A percentile compares a stretch with the other conserved stretches of the same genome.
phyloP scores from a whole-genome alignment of 345 rosid species.

The Citrus glauca region DNA sequence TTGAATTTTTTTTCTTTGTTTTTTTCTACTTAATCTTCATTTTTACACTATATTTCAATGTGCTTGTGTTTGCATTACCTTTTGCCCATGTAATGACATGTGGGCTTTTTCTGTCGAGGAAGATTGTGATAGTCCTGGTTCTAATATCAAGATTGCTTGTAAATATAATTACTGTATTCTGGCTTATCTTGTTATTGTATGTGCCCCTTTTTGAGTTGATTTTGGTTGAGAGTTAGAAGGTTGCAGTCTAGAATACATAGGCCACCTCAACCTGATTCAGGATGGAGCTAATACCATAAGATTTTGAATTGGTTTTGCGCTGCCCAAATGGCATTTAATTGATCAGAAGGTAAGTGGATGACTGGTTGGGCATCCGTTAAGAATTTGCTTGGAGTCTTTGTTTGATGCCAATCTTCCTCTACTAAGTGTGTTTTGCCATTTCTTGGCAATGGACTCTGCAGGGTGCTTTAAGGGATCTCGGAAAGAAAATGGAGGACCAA shows the following conservation, averaged over 20 bases:
- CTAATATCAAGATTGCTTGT: neutral
- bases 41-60: neutral
- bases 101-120: neutral
- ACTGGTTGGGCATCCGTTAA: neutral
- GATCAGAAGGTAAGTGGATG: neutral
- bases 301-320: neutral
- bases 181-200: neutral
- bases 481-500: constrained; percentile 57
- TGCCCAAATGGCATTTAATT: neutral
- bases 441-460: constrained; percentile 22
- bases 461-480: constrained; percentile 68
- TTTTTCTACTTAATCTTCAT: neutral
- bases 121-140: neutral
- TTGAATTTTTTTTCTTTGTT: neutral
- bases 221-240: neutral
- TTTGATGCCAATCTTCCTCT: neutral
- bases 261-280: neutral
- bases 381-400: neutral
- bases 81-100: neutral
- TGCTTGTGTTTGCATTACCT: neutral
- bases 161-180: neutral
- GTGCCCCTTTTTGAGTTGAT: neutral
- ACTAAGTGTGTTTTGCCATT: neutral
- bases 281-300: neutral
- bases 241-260: neutral